Percentiles rank a stretch among this genome's conserved stretches.
Conservation (phyloP, 2,329 filamentous ascomycete genomes). For the Beauveria medogensis region DNA sequence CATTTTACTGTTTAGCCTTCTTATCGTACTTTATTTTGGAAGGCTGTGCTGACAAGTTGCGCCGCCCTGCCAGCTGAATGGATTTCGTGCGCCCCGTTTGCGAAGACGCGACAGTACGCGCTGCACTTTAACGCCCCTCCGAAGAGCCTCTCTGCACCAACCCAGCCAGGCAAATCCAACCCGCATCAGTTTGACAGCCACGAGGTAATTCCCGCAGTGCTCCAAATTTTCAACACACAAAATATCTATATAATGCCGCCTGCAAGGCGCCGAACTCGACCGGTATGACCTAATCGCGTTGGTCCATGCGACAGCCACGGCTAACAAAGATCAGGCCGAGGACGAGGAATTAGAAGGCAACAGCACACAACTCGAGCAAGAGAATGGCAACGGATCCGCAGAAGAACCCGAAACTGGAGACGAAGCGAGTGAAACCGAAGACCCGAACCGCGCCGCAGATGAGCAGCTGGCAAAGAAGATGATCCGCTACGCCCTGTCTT, state of each 20-base stretch:
- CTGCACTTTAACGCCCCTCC: neutral
- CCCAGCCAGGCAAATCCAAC: neutral
- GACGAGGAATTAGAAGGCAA: constrained; percentile 27
- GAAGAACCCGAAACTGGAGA: constrained; percentile 31
- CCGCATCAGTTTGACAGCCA: neutral
- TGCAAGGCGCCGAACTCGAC: constrained; percentile 23
- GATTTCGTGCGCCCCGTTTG: neutral
- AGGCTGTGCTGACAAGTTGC: neutral
- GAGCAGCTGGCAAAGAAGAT: constrained; percentile 55
- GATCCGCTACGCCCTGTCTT: constrained; percentile 60
- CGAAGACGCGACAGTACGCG: neutral
- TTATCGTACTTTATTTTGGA: neutral
- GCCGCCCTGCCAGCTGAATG: neutral
- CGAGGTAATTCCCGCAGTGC: neutral
- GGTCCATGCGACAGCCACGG: neutral
- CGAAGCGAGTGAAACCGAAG: constrained; percentile 25
- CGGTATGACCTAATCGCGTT: constrained; percentile 16
- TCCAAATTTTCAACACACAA: neutral
- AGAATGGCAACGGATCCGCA: constrained; percentile 21
- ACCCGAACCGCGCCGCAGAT: constrained; percentile 32
- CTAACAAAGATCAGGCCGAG: constrained; percentile 15
- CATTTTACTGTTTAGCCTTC: no score
- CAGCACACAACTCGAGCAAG: constrained; percentile 24
- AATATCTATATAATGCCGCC: neutral
- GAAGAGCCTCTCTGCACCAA: neutral